phyloP scores from a whole-genome alignment of 306 rosid genomes.

The Rubus parviflorus region DNA sequence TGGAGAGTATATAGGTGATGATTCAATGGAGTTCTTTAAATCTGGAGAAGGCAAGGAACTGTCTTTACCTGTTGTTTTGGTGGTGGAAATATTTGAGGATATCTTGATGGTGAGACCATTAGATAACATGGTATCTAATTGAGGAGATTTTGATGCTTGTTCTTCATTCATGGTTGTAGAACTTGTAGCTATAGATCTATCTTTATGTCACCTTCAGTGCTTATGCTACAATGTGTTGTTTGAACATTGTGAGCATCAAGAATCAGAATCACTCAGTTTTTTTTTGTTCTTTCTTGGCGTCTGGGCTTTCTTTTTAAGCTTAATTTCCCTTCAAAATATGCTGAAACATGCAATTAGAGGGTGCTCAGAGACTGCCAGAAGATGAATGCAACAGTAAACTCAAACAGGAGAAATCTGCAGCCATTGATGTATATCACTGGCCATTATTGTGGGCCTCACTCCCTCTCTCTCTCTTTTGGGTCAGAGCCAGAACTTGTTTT shows the following conservation, averaged over 20 bases:
- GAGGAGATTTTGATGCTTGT: conserved; percentile 15
- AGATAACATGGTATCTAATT: conserved; percentile 26
- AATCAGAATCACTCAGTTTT: not conserved
- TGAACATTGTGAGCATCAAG: conserved; percentile 1
- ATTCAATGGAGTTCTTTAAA: conserved; percentile 42
- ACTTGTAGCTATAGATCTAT: conserved; percentile 6
- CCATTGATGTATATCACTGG: conserved; percentile 18
- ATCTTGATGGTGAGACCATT: conserved; percentile 58
- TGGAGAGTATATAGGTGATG: conserved; percentile 71
- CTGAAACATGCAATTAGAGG: conserved; percentile 12
- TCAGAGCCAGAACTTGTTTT: conserved; percentile 2
- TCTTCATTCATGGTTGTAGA: conserved; percentile 35
- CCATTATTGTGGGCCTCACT: conserved; percentile 22
- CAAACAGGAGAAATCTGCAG: conserved; percentile 14
- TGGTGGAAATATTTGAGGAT: conserved; percentile 26
- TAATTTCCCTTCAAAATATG: not conserved
- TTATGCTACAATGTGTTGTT: not conserved
- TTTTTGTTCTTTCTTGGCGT: not conserved
- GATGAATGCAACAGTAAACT: conserved; percentile 43
- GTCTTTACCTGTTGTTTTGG: conserved; percentile 17
- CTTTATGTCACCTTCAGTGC: not conserved
- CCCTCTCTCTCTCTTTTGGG: not conserved
- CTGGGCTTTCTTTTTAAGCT: not conserved
- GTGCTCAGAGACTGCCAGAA: conserved; percentile 33
- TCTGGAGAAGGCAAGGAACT: conserved; percentile 47